Conservation (phyloP, 768 basidiomycete species). For the Suillus weaverae region DNA sequence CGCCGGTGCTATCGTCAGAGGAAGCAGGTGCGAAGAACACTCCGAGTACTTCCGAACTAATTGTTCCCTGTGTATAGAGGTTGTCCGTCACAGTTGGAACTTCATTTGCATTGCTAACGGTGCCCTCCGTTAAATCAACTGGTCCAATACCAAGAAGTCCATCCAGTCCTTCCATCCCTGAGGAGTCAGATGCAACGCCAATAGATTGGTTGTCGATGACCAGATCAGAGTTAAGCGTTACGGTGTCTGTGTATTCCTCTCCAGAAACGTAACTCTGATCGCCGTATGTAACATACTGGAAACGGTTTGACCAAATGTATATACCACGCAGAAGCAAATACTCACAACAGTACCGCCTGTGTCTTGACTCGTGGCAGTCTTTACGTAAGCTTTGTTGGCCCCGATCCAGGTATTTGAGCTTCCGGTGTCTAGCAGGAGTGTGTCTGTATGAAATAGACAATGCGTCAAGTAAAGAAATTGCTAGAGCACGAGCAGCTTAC, state of each 20-base stretch:
- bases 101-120: constrained; percentile 12
- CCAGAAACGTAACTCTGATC: constrained; percentile 10
- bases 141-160: constrained; percentile 30
- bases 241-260: constrained; percentile 16
- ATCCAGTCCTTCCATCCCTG: not conserved
- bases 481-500: constrained; percentile 5
- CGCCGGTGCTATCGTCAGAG: constrained; percentile 7
- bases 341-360: constrained; percentile 11
- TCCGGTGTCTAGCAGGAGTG: constrained; percentile 19
- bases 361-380: not conserved
- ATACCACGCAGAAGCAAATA: not conserved
- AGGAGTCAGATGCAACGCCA: constrained; percentile 26
- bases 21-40: no score
- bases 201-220: constrained; percentile 30
- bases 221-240: constrained; percentile 13
- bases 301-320: not conserved
- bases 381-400: constrained; percentile 9
- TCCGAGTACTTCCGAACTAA: constrained; percentile 12
- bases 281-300: constrained; percentile 16
- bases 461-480: not conserved
- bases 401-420: constrained; percentile 25
- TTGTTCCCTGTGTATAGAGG: constrained; percentile 29
- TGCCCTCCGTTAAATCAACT: constrained; percentile 29
- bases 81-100: constrained; percentile 39
- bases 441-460: constrained; percentile 10